Base-by-base conservation (phyloP, 345 rosid genomes). In the Melaleuca quinquenervia region DNA sequence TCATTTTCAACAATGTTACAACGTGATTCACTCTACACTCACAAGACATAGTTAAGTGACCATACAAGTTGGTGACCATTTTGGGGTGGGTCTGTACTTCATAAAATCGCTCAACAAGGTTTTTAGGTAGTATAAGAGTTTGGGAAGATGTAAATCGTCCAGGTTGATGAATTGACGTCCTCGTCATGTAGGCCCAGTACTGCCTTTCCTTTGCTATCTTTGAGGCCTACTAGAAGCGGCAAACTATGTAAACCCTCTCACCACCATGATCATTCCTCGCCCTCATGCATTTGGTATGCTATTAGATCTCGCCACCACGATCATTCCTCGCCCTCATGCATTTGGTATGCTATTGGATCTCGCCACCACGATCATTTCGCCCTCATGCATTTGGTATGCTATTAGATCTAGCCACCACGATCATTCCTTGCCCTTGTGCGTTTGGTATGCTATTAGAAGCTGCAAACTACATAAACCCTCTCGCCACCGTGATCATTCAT, bases 41-140 rank as follows among this genome's bases (percentile, higher is more conserved):
- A 1, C 13, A 1, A 58, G 18, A 58, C 0, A 58, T 58, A 7
- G 0, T n/a, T 0, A 1, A 58, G 2, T 58, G 12, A n/a, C 0
- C 5, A 32, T 32, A 7, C 3, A 64, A 64, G 0, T 16, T 32
- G 6, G 24, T 64, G 45, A 8, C 18, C 45, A 64, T 64, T 64
- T 32, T 22, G 8, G 0, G 11, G 10, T 1, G 1, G 0, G 11
- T 29, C 0, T 64, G 16, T 32, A 32, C 76, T 64, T 32, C 29
- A 64, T 32, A 32, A 32, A 32, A 29, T 64, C 76, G 1, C 21
- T 64, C 44, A 8, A 8, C 10, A 32, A 3, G 22, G 32, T 32
- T 4, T 64, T 11, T 11, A 0, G 11, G 6, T 8, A 64, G 32
- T 15, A 11, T 3, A 0, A 29, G 22, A 16, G 22, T 64, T 64